Conservation (phyloP, 225 moss, liverwort and hornwort genomes). For the Pseudoscleropodium purum region DNA sequence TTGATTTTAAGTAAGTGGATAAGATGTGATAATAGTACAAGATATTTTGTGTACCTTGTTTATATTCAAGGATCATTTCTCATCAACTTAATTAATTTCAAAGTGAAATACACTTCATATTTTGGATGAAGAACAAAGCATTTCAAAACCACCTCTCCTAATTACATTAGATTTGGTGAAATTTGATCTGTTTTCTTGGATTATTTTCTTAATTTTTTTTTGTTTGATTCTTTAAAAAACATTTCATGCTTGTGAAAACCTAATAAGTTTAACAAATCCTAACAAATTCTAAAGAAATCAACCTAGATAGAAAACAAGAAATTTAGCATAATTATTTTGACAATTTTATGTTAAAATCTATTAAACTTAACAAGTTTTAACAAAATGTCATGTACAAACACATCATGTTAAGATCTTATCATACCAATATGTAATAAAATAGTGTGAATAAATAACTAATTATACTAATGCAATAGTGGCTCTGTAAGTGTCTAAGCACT, state of each 20-base stretch:
- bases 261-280: neutral
- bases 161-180: neutral
- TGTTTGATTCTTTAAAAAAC: neutral
- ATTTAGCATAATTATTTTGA: no score
- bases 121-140: neutral
- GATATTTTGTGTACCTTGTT: neutral
- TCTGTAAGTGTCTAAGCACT: rapidly evolving
- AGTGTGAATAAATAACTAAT: neutral
- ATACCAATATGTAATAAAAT: neutral
- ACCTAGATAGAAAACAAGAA: neutral
- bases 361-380: neutral
- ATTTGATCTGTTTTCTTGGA: neutral
- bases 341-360: no score
- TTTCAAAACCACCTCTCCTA: neutral
- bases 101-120: neutral
- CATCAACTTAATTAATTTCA: neutral
- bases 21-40: no score
- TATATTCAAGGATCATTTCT: neutral
- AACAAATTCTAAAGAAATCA: neutral
- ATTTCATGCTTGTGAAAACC: neutral
- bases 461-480: neutral
- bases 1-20: no score
- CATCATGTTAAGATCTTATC: no score
- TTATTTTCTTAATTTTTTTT: neutral
- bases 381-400: neutral